These are phyloP conservation scores for Ochromonas danica DNA, from an alignment of 108 stramenopile genomes.

Conservation along the genomic window DNA sequence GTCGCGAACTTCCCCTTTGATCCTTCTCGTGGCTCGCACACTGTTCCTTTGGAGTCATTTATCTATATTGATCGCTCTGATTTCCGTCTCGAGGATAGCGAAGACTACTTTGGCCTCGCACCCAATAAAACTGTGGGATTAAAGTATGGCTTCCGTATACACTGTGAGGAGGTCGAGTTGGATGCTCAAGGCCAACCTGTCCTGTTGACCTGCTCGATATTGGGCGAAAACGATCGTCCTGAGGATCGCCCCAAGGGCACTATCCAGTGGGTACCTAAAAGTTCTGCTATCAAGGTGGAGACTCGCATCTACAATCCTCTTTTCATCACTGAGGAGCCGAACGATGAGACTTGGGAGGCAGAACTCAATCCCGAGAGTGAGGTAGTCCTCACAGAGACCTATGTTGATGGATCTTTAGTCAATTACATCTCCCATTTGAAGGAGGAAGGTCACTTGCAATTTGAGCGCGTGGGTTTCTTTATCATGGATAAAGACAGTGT, in stretches of 20 bases:
- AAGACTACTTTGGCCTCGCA: slow-evolving; percentile 83
- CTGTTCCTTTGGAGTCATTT: slow-evolving; percentile 67
- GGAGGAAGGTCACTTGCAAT: slow-evolving; percentile 62
- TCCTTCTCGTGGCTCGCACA: slow-evolving; percentile 70
- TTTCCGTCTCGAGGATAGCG: slow-evolving; percentile 72
- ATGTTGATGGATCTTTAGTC: background rate
- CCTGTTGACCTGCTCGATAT: background rate
- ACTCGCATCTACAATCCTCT: slow-evolving; percentile 86
- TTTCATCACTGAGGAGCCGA: slow-evolving; percentile 66
- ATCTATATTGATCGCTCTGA: slow-evolving; percentile 86
- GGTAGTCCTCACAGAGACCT: background rate
- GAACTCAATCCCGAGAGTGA: slow-evolving; percentile 77
- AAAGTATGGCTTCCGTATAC: slow-evolving; percentile 81
- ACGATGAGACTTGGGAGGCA: slow-evolving; percentile 76
- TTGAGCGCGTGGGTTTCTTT: slow-evolving; percentile 95
- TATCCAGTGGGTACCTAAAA: slow-evolving; percentile 52
- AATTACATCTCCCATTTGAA: slow-evolving; percentile 46
- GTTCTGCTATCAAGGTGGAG: slow-evolving; percentile 46
- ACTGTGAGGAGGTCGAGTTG: slow-evolving; percentile 37
- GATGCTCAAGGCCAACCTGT: slow-evolving; percentile 22
- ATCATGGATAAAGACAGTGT: slow-evolving; percentile 83
- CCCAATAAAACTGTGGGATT: slow-evolving; percentile 86
- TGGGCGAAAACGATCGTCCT: background rate
- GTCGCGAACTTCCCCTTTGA: slow-evolving; percentile 82
- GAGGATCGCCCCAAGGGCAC: slow-evolving; percentile 41